Evolutionary conservation across 495 filamentous ascomycete genomes (phyloP).

Genomic region (Aspergillus nanangensis): DNA sequence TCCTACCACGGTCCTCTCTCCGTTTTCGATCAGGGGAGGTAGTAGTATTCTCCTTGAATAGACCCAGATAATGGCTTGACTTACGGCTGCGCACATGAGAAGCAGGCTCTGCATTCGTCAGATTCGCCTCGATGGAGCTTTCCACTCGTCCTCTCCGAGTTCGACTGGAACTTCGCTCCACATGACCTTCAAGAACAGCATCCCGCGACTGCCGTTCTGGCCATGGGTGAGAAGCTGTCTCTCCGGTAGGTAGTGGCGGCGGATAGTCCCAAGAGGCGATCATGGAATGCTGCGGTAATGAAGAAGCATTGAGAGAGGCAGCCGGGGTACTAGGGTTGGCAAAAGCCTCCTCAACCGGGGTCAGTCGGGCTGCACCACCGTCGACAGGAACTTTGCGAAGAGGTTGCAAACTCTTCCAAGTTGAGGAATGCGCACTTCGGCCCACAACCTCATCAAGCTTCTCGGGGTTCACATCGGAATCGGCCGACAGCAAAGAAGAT

Average conservation of each 20-base stretch:
- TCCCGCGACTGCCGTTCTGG: conserved; percentile 15
- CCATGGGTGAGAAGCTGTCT: conserved; percentile 15
- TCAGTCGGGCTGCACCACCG: conserved; percentile 21
- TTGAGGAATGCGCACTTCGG: conserved; percentile 10
- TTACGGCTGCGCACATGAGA: conserved; percentile 84
- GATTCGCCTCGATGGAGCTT: conserved; percentile 76
- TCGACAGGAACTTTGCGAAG: conserved; percentile 15
- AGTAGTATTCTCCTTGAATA: conserved; percentile 86
- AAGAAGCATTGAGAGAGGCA: conserved; percentile 25
- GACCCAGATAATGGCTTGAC: conserved; percentile 82
- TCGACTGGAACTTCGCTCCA: conserved; percentile 40
- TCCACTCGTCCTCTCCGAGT: conserved; percentile 57
- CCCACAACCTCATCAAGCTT: conserved; percentile 18
- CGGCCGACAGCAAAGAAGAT: conserved; percentile 26
- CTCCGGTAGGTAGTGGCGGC: conserved; percentile 12
- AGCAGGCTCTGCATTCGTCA: conserved; percentile 67
- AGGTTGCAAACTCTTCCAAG: conserved; percentile 6
- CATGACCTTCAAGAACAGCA: conserved; percentile 6
- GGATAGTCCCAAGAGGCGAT: conserved; percentile 15
- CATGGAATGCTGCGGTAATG: conserved; percentile 16
- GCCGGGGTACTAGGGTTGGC: conserved; percentile 27
- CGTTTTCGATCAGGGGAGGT: conserved; percentile 46
- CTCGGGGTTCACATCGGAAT: conserved; percentile 21
- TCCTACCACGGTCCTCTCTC: conserved; percentile 30
- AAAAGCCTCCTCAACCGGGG: conserved; percentile 15